Evolutionary conservation across 2,329 filamentous ascomycete species (phyloP), one percentile per base, ranked within the genome.

Genomic region (Penicillium sp.): DNA sequence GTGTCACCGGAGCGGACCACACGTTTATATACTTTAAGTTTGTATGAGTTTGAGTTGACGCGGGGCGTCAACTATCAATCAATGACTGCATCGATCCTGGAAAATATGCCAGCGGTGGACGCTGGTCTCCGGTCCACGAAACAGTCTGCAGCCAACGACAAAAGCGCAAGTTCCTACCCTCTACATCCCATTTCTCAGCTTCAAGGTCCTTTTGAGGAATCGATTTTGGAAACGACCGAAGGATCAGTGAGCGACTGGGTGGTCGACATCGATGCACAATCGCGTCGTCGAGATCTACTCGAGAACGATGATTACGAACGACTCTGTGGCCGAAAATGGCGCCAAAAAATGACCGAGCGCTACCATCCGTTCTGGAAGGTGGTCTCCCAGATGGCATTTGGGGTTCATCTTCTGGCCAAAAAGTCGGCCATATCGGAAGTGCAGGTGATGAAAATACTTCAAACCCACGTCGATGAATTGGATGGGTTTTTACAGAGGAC

Each of bases 281-380:
- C 61, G 6, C 76, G 84, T 49, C 79, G 80, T 46, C 80, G 79
- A 49, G 71, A 71, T 56, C 71, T 92, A 17, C 71, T 93, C 29
- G 80, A 84, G 43, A 77, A 79, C 46, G 72, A 74, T 25, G 74
- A 80, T 41, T 80, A 81, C 42, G 83, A 85, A 41, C 76, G 80
- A 10, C 76, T 86, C 9, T 84, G 85, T 59, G 81, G 79, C 35
- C 76, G 80, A 32, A 67, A 77, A 58, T 95, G 89, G 87, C 79
- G 82, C 41, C 81, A 84, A 60, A 79, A 81, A 36, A 75, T 80
- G 0, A 80, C 79, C 29, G 85, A 92, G 53, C 58, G 79, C 55
- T 83, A 87, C 57, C 92, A 96, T 59, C 87, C 93, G 47, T 70
- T 96, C 42, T 82, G 83, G 71, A 95, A 95, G 67, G 77, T 95